Evolutionary conservation across 176 grass and related monocot genomes (phyloP).

Genomic region (Melocanna baccifera): DNA sequence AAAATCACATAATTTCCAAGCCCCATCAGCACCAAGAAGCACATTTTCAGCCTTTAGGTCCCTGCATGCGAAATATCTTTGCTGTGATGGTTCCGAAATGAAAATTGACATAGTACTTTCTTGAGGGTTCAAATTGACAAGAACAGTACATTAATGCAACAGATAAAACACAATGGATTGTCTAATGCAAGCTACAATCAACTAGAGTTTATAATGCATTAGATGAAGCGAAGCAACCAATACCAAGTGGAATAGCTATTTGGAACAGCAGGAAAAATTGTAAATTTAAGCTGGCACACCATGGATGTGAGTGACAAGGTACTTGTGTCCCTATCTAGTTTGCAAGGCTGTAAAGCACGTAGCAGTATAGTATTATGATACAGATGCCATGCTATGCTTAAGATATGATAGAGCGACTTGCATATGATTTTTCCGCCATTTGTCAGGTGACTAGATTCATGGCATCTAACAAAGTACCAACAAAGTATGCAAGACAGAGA

Average conservation of each 20-base stretch:
- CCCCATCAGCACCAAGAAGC: conserved; percentile 66
- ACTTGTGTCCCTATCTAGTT: neutral
- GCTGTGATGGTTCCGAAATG: conserved; percentile 14
- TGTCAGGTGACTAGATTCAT: neutral
- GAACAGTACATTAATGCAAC: neutral
- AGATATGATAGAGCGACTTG: neutral
- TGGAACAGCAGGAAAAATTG: neutral
- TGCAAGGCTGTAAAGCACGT: neutral
- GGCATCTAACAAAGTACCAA: neutral
- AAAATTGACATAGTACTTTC: conserved; percentile 1
- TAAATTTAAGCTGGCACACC: neutral
- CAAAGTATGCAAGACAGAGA: neutral
- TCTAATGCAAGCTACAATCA: neutral
- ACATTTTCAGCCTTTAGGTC: conserved; percentile 98
- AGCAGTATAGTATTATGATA: neutral
- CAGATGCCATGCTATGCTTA: neutral
- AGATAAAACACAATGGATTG: neutral
- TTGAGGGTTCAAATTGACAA: neutral
- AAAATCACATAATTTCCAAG: conserved; percentile 98
- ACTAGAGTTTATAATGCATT: neutral
- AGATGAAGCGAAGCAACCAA: neutral
- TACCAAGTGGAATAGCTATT: neutral
- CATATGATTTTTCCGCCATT: neutral
- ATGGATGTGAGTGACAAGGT: neutral
- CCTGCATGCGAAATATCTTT: conserved; percentile 42